Percentiles rank a stretch among this genome's conserved stretches.
These are phyloP conservation scores for Cymbopogon flexuosus DNA, from an alignment of 202 grass and related monocot genomes.

Conservation along the genomic window DNA sequence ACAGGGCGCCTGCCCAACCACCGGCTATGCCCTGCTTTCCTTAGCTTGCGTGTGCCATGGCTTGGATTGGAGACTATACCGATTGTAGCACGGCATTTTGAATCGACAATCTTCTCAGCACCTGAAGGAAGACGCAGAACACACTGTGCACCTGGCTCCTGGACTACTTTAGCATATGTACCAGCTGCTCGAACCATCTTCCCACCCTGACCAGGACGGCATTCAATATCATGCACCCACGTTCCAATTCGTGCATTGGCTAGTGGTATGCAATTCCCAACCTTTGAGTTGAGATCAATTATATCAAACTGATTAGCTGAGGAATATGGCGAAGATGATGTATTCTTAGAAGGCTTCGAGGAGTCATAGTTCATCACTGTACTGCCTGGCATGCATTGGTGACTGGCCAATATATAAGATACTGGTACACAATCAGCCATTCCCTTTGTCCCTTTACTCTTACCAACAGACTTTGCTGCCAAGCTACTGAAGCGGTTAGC, in stretches of 20 bases:
- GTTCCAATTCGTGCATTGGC: constrained; percentile 5
- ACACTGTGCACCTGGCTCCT: constrained; percentile 2
- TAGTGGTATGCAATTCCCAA: constrained; percentile 3
- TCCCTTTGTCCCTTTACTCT: background rate
- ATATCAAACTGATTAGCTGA: constrained; percentile 10
- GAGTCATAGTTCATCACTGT: constrained; percentile 17
- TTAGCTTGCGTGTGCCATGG: background rate
- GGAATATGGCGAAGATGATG: background rate
- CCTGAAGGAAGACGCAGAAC: constrained; percentile 7
- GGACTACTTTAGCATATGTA: constrained; percentile 12
- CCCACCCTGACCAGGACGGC: constrained; percentile 10
- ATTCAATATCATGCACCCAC: background rate
- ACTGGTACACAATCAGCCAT: background rate
- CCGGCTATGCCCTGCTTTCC: background rate
- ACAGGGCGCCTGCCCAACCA: background rate
- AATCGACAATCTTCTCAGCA: constrained; percentile 3
- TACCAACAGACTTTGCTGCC: background rate
- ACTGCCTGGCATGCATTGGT: background rate
- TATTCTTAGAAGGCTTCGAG: background rate
- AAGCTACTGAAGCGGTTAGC: background rate
- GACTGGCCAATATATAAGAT: constrained; percentile 7
- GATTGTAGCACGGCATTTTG: constrained; percentile 6
- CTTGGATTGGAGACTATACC: constrained; percentile 1
- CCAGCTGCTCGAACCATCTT: constrained; percentile 10
- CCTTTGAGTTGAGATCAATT: constrained; percentile 11